phyloP scores from a whole-genome alignment of 768 basidiomycete genomes.

The Suillus variegatus region DNA sequence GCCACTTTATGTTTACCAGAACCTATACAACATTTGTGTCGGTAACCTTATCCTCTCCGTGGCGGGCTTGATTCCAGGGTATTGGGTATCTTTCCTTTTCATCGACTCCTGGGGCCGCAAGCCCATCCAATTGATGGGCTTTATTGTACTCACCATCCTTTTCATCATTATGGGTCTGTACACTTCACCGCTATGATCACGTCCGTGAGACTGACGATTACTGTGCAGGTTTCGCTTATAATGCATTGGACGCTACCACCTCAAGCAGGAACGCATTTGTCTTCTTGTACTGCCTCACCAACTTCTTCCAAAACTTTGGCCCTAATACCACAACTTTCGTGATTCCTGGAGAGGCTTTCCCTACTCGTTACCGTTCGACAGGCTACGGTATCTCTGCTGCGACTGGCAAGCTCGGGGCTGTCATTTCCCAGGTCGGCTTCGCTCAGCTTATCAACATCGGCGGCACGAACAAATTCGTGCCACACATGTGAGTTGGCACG shows the following conservation, averaged over 20 bases:
- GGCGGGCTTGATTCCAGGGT: constrained; percentile 83
- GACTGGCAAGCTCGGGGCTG: constrained; percentile 80
- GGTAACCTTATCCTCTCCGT: constrained; percentile 78
- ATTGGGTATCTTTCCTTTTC: constrained; percentile 55
- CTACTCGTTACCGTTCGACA: constrained; percentile 86
- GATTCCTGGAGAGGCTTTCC: constrained; percentile 82
- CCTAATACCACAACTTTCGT: constrained; percentile 82
- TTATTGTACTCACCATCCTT: constrained; percentile 61
- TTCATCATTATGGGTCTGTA: constrained; percentile 70
- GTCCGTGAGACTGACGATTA: constrained; percentile 10
- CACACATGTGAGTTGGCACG: constrained; percentile 60
- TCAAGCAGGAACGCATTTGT: constrained; percentile 61
- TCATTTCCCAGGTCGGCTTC: constrained; percentile 80
- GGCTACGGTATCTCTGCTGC: constrained; percentile 86
- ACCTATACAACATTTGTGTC: constrained; percentile 62
- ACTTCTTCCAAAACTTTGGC: constrained; percentile 91
- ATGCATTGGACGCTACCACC: constrained; percentile 49
- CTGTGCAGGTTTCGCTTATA: constrained; percentile 61
- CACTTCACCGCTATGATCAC: background rate
- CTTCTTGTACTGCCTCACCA: constrained; percentile 83
- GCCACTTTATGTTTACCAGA: constrained; percentile 48
- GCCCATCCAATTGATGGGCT: constrained; percentile 81
- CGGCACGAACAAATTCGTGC: constrained; percentile 58
- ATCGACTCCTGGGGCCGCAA: constrained; percentile 83
- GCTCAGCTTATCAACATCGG: constrained; percentile 67